phyloP scores from a whole-genome alignment of 768 basidiomycete species.

The Tulasnella sp. region DNA sequence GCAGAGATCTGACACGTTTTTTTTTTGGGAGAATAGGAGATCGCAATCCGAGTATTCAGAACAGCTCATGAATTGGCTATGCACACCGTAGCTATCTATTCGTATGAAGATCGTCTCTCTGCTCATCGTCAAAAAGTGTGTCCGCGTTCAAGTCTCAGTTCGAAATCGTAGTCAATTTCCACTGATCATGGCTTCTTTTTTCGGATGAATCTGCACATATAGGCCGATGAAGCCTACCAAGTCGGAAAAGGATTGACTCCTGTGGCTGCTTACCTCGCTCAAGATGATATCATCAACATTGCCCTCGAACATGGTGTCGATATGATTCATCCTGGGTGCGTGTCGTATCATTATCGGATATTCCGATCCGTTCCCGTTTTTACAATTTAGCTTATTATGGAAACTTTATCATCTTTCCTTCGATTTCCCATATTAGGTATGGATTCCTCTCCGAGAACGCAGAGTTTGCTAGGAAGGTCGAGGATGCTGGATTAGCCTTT shows the following conservation, averaged over 20 bases:
- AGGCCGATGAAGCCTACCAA: constrained; percentile 98
- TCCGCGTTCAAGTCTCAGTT: neutral
- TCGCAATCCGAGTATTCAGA: constrained; percentile 96
- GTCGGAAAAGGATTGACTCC: constrained; percentile 95
- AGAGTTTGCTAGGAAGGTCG: constrained; percentile 91
- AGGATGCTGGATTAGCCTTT: constrained; percentile 93
- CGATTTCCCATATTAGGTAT: constrained; percentile 42
- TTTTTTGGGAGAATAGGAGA: constrained; percentile 50
- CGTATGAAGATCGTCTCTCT: constrained; percentile 88
- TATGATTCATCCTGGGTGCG: constrained; percentile 97
- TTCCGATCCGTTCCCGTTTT: neutral
- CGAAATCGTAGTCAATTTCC: too few relatives aligned
- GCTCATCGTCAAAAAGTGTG: constrained; percentile 93
- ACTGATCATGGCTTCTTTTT: neutral
- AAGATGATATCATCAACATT: constrained; percentile 92
- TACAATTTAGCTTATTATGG: neutral
- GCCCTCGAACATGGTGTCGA: constrained; percentile 98
- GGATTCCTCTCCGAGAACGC: constrained; percentile 98
- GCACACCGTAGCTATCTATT: constrained; percentile 99
- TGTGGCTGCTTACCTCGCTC: constrained; percentile 91
- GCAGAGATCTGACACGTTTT: neutral
- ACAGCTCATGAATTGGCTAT: constrained; percentile 98
- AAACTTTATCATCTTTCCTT: neutral
- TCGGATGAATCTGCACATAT: neutral
- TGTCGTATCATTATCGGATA: constrained; percentile 14